These are phyloP conservation scores for Suhomyces faveliae DNA, from an alignment of 805 yeast species.

Conservation along the genomic window DNA sequence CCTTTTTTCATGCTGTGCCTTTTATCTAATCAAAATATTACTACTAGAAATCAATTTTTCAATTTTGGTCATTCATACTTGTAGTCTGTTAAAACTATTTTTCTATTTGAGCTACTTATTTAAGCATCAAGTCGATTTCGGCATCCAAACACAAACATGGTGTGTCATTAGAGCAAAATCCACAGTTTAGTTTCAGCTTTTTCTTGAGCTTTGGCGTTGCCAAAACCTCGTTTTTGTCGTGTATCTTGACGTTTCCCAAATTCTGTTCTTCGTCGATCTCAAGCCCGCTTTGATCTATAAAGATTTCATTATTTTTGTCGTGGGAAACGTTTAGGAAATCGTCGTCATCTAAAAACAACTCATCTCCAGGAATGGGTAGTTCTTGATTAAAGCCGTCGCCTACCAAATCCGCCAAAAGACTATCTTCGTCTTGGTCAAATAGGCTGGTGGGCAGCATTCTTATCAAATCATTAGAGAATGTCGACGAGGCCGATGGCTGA, in stretches of 20 bases:
- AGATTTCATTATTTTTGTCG: not conserved
- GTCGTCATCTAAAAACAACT: constrained; percentile 6
- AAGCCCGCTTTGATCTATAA: constrained; percentile 6
- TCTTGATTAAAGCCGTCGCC: constrained; percentile 5
- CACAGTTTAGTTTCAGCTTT: constrained; percentile 27
- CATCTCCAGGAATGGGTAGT: constrained; percentile 2
- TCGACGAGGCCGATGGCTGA: not conserved
- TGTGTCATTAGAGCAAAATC: constrained; percentile 38
- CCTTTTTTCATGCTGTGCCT: too few relatives aligned
- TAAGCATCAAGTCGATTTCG: constrained; percentile 19
- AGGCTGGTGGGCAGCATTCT: not conserved
- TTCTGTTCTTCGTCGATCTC: constrained; percentile 9
- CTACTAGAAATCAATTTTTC: too few relatives aligned
- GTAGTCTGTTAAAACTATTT: not conserved
- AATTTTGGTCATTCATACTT: too few relatives aligned
- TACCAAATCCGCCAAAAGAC: constrained; percentile 5
- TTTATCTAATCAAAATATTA: too few relatives aligned
- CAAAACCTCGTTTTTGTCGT: constrained; percentile 7
- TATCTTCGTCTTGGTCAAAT: constrained; percentile 1
- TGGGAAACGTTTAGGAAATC: constrained; percentile 7
- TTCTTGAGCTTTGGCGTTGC: constrained; percentile 11
- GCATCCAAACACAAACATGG: constrained; percentile 45
- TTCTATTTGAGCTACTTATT: not conserved
- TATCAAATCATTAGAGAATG: not conserved
- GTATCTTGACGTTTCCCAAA: constrained; percentile 12